Percentiles rank a stretch among this genome's conserved stretches.
Evolutionary conservation across 106 monocot species (phyloP).

Genomic region (Dendrobium officinale): DNA sequence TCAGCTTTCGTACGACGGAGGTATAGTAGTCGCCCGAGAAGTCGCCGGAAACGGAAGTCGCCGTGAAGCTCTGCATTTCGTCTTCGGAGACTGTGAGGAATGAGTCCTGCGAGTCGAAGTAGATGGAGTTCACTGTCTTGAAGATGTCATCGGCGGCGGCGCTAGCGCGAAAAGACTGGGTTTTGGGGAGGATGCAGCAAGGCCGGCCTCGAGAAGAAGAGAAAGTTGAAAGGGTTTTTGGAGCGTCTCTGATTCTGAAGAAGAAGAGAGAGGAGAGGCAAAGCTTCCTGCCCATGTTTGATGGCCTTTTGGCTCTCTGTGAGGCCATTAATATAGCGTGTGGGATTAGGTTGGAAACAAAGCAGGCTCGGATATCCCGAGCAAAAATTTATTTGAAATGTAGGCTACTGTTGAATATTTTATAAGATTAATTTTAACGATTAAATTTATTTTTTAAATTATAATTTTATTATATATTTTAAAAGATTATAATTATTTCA

Average conservation of each 20-base stretch:
- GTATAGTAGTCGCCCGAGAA: background rate
- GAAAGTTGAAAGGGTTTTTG: background rate
- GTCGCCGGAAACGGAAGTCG: background rate
- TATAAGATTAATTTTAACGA: no score
- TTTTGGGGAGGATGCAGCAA: constrained; percentile 10
- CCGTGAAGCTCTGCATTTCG: background rate
- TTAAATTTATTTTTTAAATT: no score
- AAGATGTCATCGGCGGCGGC: background rate
- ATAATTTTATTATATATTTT: no score
- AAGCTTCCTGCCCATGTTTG: constrained; percentile 6
- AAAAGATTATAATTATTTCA: no score
- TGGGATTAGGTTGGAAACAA: background rate
- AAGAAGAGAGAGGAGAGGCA: constrained; percentile 18
- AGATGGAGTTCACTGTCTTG: constrained; percentile 3
- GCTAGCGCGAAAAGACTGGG: constrained; percentile 12
- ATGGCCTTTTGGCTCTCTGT: background rate
- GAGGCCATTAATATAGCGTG: background rate
- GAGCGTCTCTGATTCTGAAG: constrained; percentile 4
- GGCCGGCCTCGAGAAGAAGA: constrained; percentile 10
- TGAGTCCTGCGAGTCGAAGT: background rate
- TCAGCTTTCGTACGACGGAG: constrained; percentile 12
- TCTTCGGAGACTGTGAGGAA: background rate
- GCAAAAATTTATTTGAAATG: background rate
- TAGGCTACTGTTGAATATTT: no score
- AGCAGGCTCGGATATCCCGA: background rate